Base-by-base conservation (phyloP, 306 rosid genomes). In the Echinosophora koreensis region DNA sequence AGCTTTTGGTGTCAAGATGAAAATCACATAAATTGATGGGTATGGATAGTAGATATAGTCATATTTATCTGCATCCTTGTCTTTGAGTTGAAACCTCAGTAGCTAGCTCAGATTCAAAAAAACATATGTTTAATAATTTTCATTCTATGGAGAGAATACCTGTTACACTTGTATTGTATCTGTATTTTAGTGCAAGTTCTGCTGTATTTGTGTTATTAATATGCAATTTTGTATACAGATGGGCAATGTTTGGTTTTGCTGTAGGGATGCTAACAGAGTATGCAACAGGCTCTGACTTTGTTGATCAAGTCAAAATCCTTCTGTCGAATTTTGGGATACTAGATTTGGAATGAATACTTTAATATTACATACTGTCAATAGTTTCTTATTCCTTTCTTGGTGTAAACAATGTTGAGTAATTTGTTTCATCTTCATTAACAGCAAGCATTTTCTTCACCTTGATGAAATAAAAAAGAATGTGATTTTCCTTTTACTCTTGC, bases 171-270 rank as follows among this genome's bases (percentile, higher is more conserved):
- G 11, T 39, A 39, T n/a, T 76, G 16, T 13, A 66, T 58, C 56
- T 32, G 66, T 63, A 22, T 42, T 44, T 63, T 64, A 30, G 17
- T 46, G n/a, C 68, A 44, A 57, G 44, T 11, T 58, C 61, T 56
- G 16, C 39, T 64, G 71, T 44, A 30, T 49, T 35, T 15, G 54
- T 72, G 30, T 5, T 9, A 28, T 6, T 58, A 30, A 82, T 73
- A 3, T 18, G 54, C 61, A 47, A 78, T 59, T 68, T 78, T 71
- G 77, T 65, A 6, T 47, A 18, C 97, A 93, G 98, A 89, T 93
- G 98, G 98, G 98, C 98, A 37, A 93, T 93, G 98, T 93, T 93
- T 75, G 96, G 98, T 76, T 93, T 93, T 86, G 97, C 96, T 15
- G 93, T 93, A 4, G 97, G 98, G 70, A 49, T 91, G 89, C 87